Base-by-base conservation (phyloP, 164 flowering plant species). In the Aristolochia fimbriata region DNA sequence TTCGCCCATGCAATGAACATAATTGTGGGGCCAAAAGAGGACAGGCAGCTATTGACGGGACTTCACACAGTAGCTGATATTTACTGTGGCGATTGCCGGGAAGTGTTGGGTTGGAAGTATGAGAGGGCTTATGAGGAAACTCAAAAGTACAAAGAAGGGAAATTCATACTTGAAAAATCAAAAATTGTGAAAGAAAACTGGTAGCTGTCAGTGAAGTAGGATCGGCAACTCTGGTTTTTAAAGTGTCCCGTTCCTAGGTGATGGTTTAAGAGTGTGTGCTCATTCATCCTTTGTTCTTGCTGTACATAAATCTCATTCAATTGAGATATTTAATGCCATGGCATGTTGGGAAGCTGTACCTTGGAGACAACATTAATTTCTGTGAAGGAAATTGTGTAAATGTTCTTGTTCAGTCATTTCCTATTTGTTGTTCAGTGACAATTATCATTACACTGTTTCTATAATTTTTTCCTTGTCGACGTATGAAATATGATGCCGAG, bases 141-240 rank as follows among this genome's bases (percentile, higher is more conserved):
- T n/a, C 87, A 80, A 69, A 83, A 79, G 70, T 83, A 83, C 71
- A 80, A 83, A 66, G 83, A 81, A 77, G 83, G 84, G 63, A 82
- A 80, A 55, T 76, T 75, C 66, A 75, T 82, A 60, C 75, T 82
- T 46, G 87, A 80, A 68, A 81, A 78, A 66, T 62, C 72, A 8
- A 84, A 71, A 67, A 81, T 77, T 55, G 82, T 76, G 11, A 65
- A 75, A 66, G 83, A 79, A 57, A 75, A 78, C 70, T 80, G 81
- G 81, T 78, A 69, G 69, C 51, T 31, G 24, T 56, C 47, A 11
- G 10, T 27, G 51, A 52, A 21, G 55, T 27, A 2, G 9, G 37
- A 46, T 53, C 13, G 19, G 47, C 58, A 52, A 43, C 41, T 30
- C 46, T 50, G 51, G 45, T 15, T 12, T 43, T 51, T 20, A 4